Evolutionary conservation across 306 rosid genomes (phyloP).

Genomic region (Rosa chinensis): DNA sequence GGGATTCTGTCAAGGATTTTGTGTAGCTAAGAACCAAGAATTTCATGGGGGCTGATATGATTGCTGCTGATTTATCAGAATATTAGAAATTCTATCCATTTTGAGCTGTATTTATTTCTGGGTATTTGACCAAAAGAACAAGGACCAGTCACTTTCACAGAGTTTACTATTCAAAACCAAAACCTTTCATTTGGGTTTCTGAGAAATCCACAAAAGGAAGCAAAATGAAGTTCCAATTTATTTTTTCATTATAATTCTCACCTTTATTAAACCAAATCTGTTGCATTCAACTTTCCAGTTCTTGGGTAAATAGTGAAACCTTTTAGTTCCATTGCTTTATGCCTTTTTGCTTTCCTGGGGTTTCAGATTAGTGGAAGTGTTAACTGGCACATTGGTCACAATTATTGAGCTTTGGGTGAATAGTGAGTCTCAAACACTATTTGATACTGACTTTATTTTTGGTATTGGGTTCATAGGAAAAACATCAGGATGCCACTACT

Average conservation of each 20-base stretch:
- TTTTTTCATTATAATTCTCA: conserved; percentile 13
- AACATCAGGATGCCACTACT: neutral
- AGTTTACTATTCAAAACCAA: neutral
- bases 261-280: neutral
- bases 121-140: neutral
- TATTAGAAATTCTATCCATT: neutral
- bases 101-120: neutral
- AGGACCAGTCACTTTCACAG: conserved; percentile 4
- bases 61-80: neutral
- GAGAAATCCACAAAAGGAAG: conserved; percentile 15
- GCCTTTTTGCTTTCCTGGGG: conserved; percentile 9
- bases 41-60: neutral
- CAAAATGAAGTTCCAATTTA: neutral
- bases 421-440: neutral
- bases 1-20: neutral
- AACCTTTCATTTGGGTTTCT: conserved; percentile 6
- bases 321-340: conserved; percentile 15
- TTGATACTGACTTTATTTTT: neutral
- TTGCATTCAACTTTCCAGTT: conserved; percentile 29
- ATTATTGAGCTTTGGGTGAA: conserved; percentile 4
- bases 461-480: conserved; percentile 14
- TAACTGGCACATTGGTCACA: conserved; percentile 3
- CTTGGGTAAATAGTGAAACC: conserved; percentile 5
- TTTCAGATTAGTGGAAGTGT: conserved; percentile 13
- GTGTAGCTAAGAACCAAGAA: neutral